These are phyloP conservation scores for Rachicladosporium sp. DNA, from an alignment of 2,329 filamentous ascomycete species.

Conservation along the genomic window DNA sequence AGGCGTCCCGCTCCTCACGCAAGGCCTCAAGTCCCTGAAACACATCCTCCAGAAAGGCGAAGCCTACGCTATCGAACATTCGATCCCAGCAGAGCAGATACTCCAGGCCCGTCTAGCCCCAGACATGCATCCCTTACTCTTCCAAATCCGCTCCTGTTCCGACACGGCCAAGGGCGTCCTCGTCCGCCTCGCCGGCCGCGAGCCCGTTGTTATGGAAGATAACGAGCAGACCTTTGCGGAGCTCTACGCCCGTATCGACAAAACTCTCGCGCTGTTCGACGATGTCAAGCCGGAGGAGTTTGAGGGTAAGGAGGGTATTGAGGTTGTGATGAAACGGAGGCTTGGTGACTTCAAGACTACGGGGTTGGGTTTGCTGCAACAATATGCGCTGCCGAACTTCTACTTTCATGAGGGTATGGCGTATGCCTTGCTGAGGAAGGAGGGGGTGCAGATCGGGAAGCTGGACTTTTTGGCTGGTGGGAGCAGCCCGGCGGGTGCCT, in stretches of 20 bases:
- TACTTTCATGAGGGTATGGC: slow-evolving; percentile 51
- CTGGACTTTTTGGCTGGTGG: slow-evolving; percentile 34
- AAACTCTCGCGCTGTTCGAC: slow-evolving; percentile 36
- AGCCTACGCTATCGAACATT: slow-evolving; percentile 26
- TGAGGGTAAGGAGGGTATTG: slow-evolving; percentile 30
- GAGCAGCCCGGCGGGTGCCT: no score
- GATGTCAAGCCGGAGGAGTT: slow-evolving; percentile 27
- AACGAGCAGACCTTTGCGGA: slow-evolving; percentile 38
- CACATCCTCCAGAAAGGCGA: slow-evolving; percentile 34
- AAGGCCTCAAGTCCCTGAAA: slow-evolving; percentile 30
- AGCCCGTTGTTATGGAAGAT: slow-evolving; percentile 25
- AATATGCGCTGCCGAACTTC: slow-evolving; percentile 46
- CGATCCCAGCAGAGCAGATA: slow-evolving; percentile 25
- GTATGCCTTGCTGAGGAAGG: slow-evolving; percentile 49
- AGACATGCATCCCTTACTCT: slow-evolving; percentile 39
- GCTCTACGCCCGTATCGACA: slow-evolving; percentile 35
- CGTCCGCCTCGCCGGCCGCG: slow-evolving; percentile 26
- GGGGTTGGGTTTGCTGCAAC: slow-evolving; percentile 34
- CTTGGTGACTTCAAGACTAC: slow-evolving; percentile 27
- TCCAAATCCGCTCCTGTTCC: slow-evolving; percentile 36
- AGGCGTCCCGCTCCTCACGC: slow-evolving; percentile 30
- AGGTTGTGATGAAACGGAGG: slow-evolving; percentile 25
- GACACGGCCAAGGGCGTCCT: slow-evolving; percentile 32
- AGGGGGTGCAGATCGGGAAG: slow-evolving; percentile 53
- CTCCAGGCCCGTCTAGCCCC: slow-evolving; percentile 31